phyloP scores from a whole-genome alignment of 306 rosid genomes.

The Fragaria vesca region DNA sequence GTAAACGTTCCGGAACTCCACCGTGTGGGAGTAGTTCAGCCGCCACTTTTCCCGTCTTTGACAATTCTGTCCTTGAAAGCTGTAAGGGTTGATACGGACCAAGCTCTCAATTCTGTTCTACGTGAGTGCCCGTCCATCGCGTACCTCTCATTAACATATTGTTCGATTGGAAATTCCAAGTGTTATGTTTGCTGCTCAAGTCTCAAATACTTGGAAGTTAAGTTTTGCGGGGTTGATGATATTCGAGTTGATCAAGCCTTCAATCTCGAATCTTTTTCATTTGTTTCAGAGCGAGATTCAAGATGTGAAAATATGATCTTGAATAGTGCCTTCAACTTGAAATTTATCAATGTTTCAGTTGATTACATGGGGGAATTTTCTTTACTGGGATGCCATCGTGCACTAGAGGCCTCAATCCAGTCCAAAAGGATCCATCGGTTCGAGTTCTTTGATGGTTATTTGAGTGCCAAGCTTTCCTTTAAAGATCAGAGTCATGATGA shows the following conservation, averaged over 20 bases:
- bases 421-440: background rate
- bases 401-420: background rate
- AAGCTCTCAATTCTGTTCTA: background rate
- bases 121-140: background rate
- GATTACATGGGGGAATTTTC: background rate
- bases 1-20: background rate
- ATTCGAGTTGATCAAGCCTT: background rate
- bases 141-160: background rate
- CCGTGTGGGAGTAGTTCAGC: too few relatives aligned
- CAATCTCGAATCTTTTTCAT: background rate
- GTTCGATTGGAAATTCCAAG: background rate
- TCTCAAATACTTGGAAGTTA: background rate
- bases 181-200: background rate
- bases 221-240: background rate
- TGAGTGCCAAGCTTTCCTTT: background rate
- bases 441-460: background rate
- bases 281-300: background rate
- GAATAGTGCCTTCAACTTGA: background rate
- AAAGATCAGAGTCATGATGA: background rate
- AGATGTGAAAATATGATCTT: background rate
- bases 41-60: background rate
- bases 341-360: background rate
- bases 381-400: background rate
- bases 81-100: background rate
- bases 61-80: background rate